Base-by-base conservation (phyloP, 2,329 filamentous ascomycete species). In the Nectriaceae sp. region DNA sequence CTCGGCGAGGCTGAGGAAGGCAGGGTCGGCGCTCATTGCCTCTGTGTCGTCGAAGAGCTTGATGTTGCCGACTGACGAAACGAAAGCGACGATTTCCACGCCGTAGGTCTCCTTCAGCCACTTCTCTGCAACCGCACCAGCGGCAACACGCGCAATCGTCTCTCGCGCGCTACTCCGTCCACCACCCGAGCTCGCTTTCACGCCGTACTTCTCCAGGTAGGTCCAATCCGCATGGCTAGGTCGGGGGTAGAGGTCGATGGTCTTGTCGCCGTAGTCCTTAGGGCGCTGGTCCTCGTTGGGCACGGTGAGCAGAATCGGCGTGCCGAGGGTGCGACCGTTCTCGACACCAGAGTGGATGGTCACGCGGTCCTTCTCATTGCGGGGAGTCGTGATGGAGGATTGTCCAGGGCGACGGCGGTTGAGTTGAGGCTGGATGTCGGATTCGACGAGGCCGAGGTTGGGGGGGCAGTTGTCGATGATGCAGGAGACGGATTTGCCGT, bases 201-300 rank as follows among this genome's bases (percentile, higher is more conserved):
- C 85, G 48, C 93, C 93, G 70, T 99, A 99, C 75, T 97, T 97
- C 71, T 96, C 89, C 52, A 96, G 79, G 74, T 97, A 97, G 52
- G 94, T 97, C 83, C 88, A 97, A 73, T 97, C 93, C 51, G 94
- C 93, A 73, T 97, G 94, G 67, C 85, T 90, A 29, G 93, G 94
- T 43, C 94, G 83, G 4, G 94, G 94, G 79, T 88, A 97, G 54
- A 85, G 75, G 71, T 97, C 90, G 83, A 97, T 97, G 22, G 92
- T 96, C 67, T 84, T 82, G 72, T 84, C 83, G 47, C 89, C 89
- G 72, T 97, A 97, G 76, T 99, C 94, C 67, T 90, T 85, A 31
- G 92, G 93, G 54, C 93, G 79, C 68, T 96, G 90, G 70, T 97
- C 92, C 76, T 97, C 86, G 71, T 97, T 97, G 70, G 85, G 79